Evolutionary conservation across 2,329 filamentous ascomycete genomes (phyloP), one percentile per base, ranked within the genome.

Genomic region (Salinomyces thailandicus): DNA sequence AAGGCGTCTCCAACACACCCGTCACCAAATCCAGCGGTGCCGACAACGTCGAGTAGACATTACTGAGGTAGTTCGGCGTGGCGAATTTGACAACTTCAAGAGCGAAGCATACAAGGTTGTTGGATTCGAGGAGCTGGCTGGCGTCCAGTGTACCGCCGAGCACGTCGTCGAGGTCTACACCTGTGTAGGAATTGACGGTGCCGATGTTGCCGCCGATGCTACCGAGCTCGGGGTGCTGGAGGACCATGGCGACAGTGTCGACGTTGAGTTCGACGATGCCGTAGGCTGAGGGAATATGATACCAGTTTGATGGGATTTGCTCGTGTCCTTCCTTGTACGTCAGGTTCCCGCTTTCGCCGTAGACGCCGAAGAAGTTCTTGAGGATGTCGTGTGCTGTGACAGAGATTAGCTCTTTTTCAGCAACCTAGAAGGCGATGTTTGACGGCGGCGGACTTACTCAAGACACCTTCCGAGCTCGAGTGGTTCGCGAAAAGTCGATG

Each of bases 91-190:
- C 43, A 8, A 58, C 33, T 19, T 59, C 30, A 15, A 58, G 43
- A 4, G 48, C 49, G 41, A 62, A 60, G 43, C 60, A 63, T 2
- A 57, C 42, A 2, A 62, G 50, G 35, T 59, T 60, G 50, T 62
- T 60, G n/a, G 51, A 55, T 32, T 54, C 33, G n/a, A 44, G 31
- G 7, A 54, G 44, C 15, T 42, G 39, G 6, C 28, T 32, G 2
- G 28, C 24, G 35, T 51, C 49, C 37, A 48, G 42, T 13, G 48
- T 36, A 9, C 51, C 48, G 11, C 49, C 55, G 6, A 57, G 58
- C 5, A 53, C 14, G 27, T 53, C 36, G 26, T 36, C 36, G 20
- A 52, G 13, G 18, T 49, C 38, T 18, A 51, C 44, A 9, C 48
- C 47, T 5, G 45, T 41, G 38, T 52, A 54, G 5, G 39, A 43